Percentiles rank a stretch among this genome's conserved stretches.
phyloP scores from a whole-genome alignment of 768 basidiomycete genomes.

The Lactifluus piperatus region DNA sequence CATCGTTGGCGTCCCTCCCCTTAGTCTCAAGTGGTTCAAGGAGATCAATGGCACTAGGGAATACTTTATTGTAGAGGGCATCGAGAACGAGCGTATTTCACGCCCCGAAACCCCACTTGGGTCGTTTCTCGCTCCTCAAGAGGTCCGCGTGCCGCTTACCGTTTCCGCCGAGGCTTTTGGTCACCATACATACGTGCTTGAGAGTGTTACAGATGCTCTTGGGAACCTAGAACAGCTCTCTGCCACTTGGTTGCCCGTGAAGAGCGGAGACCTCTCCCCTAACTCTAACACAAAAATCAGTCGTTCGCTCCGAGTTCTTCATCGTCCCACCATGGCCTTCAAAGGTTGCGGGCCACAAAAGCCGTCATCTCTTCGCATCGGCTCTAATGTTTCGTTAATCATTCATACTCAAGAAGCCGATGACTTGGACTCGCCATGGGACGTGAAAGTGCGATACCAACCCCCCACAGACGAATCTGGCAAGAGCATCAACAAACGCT shows the following conservation, averaged over 20 bases:
- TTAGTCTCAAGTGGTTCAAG: constrained; percentile 70
- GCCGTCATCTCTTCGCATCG: constrained; percentile 64
- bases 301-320: constrained; percentile 60
- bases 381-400: constrained; percentile 48
- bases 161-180: constrained; percentile 57
- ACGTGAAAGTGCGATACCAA: constrained; percentile 52
- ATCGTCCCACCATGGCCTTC: constrained; percentile 66
- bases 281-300: constrained; percentile 38
- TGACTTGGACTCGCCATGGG: constrained; percentile 59
- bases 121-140: constrained; percentile 36
- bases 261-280: constrained; percentile 20
- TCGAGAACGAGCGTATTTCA: constrained; percentile 48
- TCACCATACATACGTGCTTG: constrained; percentile 62
- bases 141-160: constrained; percentile 59
- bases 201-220: constrained; percentile 74
- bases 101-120: constrained; percentile 22
- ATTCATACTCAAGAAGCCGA: constrained; percentile 49
- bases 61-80: constrained; percentile 74
- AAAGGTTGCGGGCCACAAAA: constrained; percentile 60
- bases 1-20: constrained; percentile 65
- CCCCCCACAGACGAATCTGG: constrained; percentile 37
- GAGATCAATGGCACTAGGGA: constrained; percentile 59
- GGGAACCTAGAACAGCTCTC: constrained; percentile 47
- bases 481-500: constrained; percentile 31
- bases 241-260: constrained; percentile 1